These are phyloP conservation scores for Omphalotus guepiniiformis DNA, from an alignment of 768 basidiomycete genomes.

Conservation along the genomic window DNA sequence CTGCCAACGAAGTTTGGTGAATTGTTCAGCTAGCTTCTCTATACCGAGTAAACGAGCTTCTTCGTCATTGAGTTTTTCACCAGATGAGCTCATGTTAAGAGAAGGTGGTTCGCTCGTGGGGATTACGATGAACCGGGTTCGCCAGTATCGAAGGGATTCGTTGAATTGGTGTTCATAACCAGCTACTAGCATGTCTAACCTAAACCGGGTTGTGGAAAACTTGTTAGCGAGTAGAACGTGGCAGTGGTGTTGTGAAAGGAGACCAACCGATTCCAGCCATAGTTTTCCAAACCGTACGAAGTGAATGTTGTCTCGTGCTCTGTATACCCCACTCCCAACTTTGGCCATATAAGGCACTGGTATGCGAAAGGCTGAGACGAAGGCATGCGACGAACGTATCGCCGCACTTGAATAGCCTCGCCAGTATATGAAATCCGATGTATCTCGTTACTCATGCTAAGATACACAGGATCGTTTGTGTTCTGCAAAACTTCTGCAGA, in stretches of 20 bases:
- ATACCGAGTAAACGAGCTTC: constrained; percentile 88
- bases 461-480: constrained; percentile 71
- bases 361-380: constrained; percentile 66
- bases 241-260: neutral
- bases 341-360: constrained; percentile 92
- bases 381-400: constrained; percentile 76
- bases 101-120: constrained; percentile 73
- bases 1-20: constrained; percentile 82
- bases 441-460: constrained; percentile 94
- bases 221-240: neutral
- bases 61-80: constrained; percentile 79
- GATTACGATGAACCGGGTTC: constrained; percentile 90
- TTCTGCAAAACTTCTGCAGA: constrained; percentile 57
- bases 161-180: constrained; percentile 78
- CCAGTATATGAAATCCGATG: constrained; percentile 89
- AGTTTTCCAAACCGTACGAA: constrained; percentile 76
- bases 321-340: constrained; percentile 82
- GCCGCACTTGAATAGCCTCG: constrained; percentile 83
- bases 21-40: constrained; percentile 85
- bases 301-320: constrained; percentile 71
- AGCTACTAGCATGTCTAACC: constrained; percentile 81
- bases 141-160: constrained; percentile 87
- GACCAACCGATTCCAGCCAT: constrained; percentile 79
- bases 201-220: no score
- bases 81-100: constrained; percentile 50